Base-by-base conservation (phyloP, 2,329 filamentous ascomycete genomes). In the Talaromyces sp. region DNA sequence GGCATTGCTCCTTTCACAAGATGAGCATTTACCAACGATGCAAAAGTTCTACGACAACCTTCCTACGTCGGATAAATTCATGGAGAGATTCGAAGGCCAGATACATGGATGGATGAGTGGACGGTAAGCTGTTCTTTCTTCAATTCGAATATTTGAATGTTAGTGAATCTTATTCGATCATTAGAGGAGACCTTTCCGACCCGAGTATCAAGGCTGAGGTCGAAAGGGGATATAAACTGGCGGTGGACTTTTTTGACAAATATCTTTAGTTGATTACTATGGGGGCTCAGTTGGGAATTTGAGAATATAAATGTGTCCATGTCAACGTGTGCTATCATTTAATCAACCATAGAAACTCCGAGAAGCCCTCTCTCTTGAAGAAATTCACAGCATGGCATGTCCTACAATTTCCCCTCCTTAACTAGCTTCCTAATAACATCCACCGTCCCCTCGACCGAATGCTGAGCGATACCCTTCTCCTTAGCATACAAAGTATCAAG, bases 71-170 rank as follows among this genome's bases (percentile, higher is more conserved):
- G 25, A 45, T 52, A 66, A 58, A 22, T 41, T 66, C 63, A 83
- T 90, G 63, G 88, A 91, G 81, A 87, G 75, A 17, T 91, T 90
- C 71, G 71, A 72, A 27, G 86, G 86, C 70, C 89, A 90, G 82
- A 83, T 88, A 72, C 89, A 91, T 76, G 89, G 89, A 43, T 91
- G 88, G 87, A 91, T 91, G 89, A 87, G 86, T 2, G 88, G 89
- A 1, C 84, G 88, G 45, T 65, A 19, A 22, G 63, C n/a, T 43
- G 25, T 8, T 33, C 9, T 54, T 19, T n/a, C 6, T 7, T 9
- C 1, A 22, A 3, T 19, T 35, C 3, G 5, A 6, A 22, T 11
- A 1, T 35, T n/a, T 35, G 8, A 9, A 37, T 13, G 9, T 13
- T 35, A 13, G 15, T 37, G 2, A 10, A 13, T 37, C 7, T 37